Evolutionary conservation across 2,329 filamentous ascomycete species (phyloP).

Genomic region (Trichoderma hamatum): DNA sequence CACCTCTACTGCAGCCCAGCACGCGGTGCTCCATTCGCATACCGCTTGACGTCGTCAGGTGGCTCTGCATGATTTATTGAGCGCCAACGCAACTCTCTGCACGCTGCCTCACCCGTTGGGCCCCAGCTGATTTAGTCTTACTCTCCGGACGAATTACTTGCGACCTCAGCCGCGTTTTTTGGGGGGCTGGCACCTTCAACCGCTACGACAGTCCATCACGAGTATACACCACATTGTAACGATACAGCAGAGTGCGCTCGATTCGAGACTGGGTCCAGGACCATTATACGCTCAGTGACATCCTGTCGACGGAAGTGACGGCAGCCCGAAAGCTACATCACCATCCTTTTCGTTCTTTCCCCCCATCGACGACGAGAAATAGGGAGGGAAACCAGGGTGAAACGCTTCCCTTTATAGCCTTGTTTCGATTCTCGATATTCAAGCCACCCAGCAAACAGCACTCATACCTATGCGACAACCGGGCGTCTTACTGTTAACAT

Average conservation of each 20-base stretch:
- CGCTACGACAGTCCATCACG: constrained; percentile 20
- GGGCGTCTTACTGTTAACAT: constrained; percentile 25
- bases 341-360: not conserved
- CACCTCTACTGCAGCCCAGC: constrained; percentile 25
- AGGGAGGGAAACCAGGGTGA: constrained; percentile 10
- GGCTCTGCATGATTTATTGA: constrained; percentile 28
- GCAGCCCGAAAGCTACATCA: not conserved
- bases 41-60: constrained; percentile 29
- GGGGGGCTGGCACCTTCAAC: constrained; percentile 32
- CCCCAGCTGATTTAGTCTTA: constrained; percentile 16
- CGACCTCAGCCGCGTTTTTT: constrained; percentile 18
- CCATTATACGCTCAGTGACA: not conserved
- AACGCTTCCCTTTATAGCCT: constrained; percentile 5
- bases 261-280: not conserved
- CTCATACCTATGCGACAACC: constrained; percentile 34
- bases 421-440: not conserved
- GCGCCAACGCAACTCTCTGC: constrained; percentile 22
- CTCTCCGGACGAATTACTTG: constrained; percentile 8
- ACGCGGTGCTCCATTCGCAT: constrained; percentile 28
- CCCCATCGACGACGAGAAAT: not conserved
- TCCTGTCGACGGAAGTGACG: not conserved
- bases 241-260: not conserved
- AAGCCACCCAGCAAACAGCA: not conserved
- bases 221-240: not conserved
- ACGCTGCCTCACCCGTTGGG: constrained; percentile 19